Evolutionary conservation across 2,329 filamentous ascomycete genomes (phyloP).

Genomic region (Myriosclerotinia curreyana): DNA sequence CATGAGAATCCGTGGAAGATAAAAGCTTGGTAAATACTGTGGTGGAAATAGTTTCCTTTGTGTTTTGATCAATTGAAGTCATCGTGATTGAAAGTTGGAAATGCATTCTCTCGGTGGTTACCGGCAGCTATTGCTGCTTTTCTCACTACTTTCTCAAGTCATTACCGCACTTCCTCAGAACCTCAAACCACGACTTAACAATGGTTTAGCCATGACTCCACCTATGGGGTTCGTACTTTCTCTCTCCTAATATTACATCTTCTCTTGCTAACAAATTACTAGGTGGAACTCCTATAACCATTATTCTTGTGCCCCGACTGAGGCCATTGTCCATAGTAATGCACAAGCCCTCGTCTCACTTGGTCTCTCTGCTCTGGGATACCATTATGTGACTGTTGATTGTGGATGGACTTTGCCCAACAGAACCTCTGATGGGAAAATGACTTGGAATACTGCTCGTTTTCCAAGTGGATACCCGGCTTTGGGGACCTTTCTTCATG

Average conservation of each 20-base stretch:
- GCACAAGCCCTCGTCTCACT: slow-evolving; percentile 47
- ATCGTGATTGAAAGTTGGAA: background rate
- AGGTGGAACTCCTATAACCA: slow-evolving; percentile 52
- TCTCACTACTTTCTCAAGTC: slow-evolving; percentile 3
- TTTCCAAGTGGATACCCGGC: slow-evolving; percentile 46
- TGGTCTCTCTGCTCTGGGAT: slow-evolving; percentile 46
- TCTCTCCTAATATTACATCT: background rate
- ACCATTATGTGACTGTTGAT: slow-evolving; percentile 50
- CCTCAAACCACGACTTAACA: slow-evolving; percentile 25
- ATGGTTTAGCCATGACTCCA: slow-evolving; percentile 33
- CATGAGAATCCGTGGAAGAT: background rate
- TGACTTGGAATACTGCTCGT: slow-evolving; percentile 44
- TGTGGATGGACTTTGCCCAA: slow-evolving; percentile 48
- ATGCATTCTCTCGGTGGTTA: background rate
- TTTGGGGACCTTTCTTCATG: slow-evolving; percentile 44
- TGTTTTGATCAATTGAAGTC: background rate
- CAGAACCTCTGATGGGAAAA: slow-evolving; percentile 38
- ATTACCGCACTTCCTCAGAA: background rate
- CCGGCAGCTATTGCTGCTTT: background rate
- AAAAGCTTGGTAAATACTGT: background rate
- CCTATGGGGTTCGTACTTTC: slow-evolving; percentile 31
- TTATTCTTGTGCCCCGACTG: slow-evolving; percentile 47
- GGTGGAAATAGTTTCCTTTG: background rate
- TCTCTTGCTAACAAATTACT: slow-evolving; percentile 1
- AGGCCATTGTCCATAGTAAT: slow-evolving; percentile 47